phyloP scores from a whole-genome alignment of 257 asterid genomes.

The Solanum chilense region DNA sequence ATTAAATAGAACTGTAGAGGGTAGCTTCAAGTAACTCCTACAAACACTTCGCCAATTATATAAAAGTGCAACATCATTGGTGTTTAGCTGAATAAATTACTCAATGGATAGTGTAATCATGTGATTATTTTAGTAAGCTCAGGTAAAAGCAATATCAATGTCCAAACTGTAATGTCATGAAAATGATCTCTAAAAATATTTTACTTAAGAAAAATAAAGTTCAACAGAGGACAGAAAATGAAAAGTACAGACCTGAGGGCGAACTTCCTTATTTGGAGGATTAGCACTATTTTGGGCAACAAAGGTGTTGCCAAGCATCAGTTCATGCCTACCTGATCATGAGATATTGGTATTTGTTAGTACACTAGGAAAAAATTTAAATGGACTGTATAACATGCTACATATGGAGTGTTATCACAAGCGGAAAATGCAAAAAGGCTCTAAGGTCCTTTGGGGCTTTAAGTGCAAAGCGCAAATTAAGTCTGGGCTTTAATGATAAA shows the following conservation, averaged over 20 bases:
- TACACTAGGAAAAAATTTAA: background rate
- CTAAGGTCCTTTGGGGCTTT: background rate
- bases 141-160: background rate
- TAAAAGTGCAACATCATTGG: background rate
- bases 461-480: background rate
- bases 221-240: background rate
- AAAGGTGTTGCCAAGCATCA: slow-evolving; percentile 83
- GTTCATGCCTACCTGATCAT: slow-evolving; percentile 68
- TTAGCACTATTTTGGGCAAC: slow-evolving; percentile 27
- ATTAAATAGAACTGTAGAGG: background rate
- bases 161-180: background rate
- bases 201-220: background rate
- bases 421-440: background rate
- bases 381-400: background rate
- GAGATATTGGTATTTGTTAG: background rate
- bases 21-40: background rate
- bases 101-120: background rate
- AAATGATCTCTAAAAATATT: background rate
- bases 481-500: background rate
- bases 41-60: background rate
- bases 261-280: slow-evolving; percentile 65
- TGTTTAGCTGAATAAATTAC: background rate
- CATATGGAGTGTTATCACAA: background rate
- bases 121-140: background rate
- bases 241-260: slow-evolving; percentile 55